Conservation (phyloP, 805 yeast genomes). For the Wickerhamomyces mucosus region DNA sequence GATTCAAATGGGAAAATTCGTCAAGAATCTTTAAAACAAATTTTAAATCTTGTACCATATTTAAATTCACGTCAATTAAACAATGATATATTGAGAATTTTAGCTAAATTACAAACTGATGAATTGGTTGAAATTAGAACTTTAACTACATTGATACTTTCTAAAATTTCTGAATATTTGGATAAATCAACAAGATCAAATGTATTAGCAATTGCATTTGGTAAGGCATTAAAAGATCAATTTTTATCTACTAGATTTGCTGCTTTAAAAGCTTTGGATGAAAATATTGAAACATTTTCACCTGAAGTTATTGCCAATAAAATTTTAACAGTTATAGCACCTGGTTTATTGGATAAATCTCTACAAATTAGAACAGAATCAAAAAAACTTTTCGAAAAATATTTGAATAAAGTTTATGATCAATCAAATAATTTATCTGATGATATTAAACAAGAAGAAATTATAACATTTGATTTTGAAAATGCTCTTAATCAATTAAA, state of each 20-base stretch:
- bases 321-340: conserved; percentile 76
- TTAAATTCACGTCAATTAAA: conserved; percentile 75
- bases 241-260: conserved; percentile 65
- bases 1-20: conserved; percentile 79
- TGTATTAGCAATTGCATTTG: conserved; percentile 80
- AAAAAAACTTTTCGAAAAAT: conserved; percentile 50
- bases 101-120: conserved; percentile 80
- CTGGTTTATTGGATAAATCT: conserved; percentile 71
- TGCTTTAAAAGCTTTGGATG: conserved; percentile 65
- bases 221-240: conserved; percentile 75
- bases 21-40: conserved; percentile 67
- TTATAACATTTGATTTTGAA: conserved; percentile 10
- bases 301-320: conserved; percentile 73
- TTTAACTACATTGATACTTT: conserved; percentile 61
- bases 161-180: conserved; percentile 52
- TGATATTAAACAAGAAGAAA: conserved; percentile 16
- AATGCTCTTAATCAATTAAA: conserved; percentile 12
- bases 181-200: conserved; percentile 49
- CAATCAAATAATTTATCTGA: conserved; percentile 32
- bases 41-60: conserved; percentile 46
- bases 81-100: conserved; percentile 68
- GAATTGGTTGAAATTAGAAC: conserved; percentile 68
- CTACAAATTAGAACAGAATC: conserved; percentile 66
- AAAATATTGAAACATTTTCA: conserved; percentile 54
- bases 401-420: conserved; percentile 42